These are phyloP conservation scores for Suillus subluteus DNA, from an alignment of 768 basidiomycete genomes.

Conservation along the genomic window DNA sequence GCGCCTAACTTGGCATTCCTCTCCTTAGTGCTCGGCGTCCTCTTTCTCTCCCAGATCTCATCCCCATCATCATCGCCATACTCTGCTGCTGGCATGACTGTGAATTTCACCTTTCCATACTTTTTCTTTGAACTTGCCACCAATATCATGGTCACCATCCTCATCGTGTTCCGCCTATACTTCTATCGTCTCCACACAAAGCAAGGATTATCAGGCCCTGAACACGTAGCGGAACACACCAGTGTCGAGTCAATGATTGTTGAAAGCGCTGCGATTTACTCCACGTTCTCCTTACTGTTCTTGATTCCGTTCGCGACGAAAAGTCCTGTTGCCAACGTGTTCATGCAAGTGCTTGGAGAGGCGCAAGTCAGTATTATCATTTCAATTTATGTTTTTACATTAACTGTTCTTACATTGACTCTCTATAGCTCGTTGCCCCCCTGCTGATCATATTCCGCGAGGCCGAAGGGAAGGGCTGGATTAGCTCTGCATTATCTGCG, in stretches of 20 bases:
- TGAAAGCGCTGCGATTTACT: constrained; percentile 34
- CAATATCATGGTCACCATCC: constrained; percentile 28
- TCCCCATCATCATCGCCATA: constrained; percentile 32
- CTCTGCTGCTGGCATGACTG: constrained; percentile 13
- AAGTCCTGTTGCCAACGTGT: constrained; percentile 32
- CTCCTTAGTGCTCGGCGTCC: constrained; percentile 24
- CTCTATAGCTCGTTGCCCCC: constrained; percentile 39
- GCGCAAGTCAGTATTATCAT: constrained; percentile 29
- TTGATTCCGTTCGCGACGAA: constrained; percentile 29
- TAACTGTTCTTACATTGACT: too few species aligned
- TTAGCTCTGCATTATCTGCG: constrained; percentile 21
- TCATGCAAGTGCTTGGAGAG: constrained; percentile 40
- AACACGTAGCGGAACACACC: constrained; percentile 28
- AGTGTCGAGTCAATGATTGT: constrained; percentile 29
- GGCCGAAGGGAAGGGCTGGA: constrained; percentile 41
- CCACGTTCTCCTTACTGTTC: constrained; percentile 31
- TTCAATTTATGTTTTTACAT: not conserved
- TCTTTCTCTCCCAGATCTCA: constrained; percentile 32
- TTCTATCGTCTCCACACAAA: constrained; percentile 28
- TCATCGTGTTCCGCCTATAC: constrained; percentile 31
- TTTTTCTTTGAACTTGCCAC: constrained; percentile 28
- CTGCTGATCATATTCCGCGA: constrained; percentile 44
- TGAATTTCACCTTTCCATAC: constrained; percentile 34
- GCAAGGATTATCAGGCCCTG: constrained; percentile 23
- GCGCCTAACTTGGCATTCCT: not conserved